These are phyloP conservation scores for Silene uniflora DNA, from an alignment of 148 eudicot genomes.

Conservation along the genomic window DNA sequence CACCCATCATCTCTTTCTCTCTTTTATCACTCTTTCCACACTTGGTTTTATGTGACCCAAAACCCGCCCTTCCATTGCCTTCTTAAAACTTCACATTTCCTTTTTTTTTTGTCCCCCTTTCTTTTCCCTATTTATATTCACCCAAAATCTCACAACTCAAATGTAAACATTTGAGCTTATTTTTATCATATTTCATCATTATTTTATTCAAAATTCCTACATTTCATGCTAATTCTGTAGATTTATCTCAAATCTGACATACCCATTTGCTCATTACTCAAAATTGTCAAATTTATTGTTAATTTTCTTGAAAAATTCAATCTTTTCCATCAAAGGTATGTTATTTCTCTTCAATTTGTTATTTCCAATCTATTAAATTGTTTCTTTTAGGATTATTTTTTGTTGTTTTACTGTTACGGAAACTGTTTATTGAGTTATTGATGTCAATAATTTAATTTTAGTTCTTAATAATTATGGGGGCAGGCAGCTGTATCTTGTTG, in stretches of 20 bases:
- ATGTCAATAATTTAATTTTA: conserved; percentile 18
- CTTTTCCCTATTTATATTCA: no score
- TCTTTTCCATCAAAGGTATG: conserved; percentile 18
- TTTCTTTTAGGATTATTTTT: not conserved
- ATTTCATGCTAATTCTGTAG: conserved; percentile 2
- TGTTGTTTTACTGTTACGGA: not conserved
- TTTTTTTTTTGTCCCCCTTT: conserved; percentile 11
- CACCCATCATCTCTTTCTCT: no score
- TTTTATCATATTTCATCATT: not conserved
- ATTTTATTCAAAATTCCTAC: not conserved
- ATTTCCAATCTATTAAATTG: not conserved
- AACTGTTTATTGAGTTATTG: conserved; percentile 19
- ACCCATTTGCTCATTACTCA: conserved; percentile 13
- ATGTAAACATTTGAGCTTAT: no score
- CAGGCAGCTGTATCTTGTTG: not conserved
- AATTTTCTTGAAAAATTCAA: conserved; percentile 2
- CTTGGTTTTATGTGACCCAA: not conserved
- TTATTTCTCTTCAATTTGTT: conserved; percentile 12
- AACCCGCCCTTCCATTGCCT: conserved; percentile 22
- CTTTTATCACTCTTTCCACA: no score
- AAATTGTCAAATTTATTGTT: conserved; percentile 3
- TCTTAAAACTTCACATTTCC: conserved; percentile 14
- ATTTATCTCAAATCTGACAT: conserved; percentile 4
- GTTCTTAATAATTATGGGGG: not conserved
- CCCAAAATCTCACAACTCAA: not conserved